Percentiles rank a stretch among this genome's conserved stretches.
phyloP scores from a whole-genome alignment of 2,329 filamentous ascomycete genomes.

The Chrysoporthe deuterocubensis region DNA sequence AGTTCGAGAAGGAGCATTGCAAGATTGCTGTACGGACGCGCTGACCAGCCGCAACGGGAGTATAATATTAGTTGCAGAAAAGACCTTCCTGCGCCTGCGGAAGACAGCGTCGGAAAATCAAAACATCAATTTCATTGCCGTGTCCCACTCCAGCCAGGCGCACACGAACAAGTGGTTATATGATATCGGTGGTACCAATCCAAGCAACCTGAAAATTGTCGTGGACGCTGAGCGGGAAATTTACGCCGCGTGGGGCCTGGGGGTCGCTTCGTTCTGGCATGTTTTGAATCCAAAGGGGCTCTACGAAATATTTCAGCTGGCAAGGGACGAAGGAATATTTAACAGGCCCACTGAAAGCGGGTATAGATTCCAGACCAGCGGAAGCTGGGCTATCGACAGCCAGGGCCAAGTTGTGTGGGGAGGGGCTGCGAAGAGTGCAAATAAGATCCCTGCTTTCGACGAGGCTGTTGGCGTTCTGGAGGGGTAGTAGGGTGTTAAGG shows the following conservation, averaged over 20 bases:
- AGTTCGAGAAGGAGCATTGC: too few species aligned
- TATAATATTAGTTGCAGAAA: slow-evolving; percentile 63
- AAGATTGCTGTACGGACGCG: neutral
- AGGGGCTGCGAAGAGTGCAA: slow-evolving; percentile 50
- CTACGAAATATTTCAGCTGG: slow-evolving; percentile 59
- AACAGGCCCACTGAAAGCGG: slow-evolving; percentile 69
- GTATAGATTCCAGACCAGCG: slow-evolving; percentile 69
- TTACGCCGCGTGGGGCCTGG: slow-evolving; percentile 70
- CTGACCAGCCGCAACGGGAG: neutral
- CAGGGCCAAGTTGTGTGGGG: slow-evolving; percentile 58
- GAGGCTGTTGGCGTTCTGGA: slow-evolving; percentile 42
- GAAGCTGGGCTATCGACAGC: slow-evolving; percentile 64
- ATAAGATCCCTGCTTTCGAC: slow-evolving; percentile 58
- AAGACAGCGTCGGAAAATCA: slow-evolving; percentile 53
- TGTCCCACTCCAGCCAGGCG: slow-evolving; percentile 61
- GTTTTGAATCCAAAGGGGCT: slow-evolving; percentile 63
- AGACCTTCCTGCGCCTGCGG: slow-evolving; percentile 62
- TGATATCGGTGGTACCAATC: slow-evolving; percentile 53
- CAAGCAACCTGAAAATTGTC: slow-evolving; percentile 60
- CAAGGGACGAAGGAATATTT: slow-evolving; percentile 66
- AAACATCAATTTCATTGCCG: slow-evolving; percentile 56
- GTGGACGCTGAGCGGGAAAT: slow-evolving; percentile 63
- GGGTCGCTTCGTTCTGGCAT: slow-evolving; percentile 64
- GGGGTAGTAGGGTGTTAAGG: neutral
- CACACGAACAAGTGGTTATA: slow-evolving; percentile 64